Conservation (phyloP, 495 filamentous ascomycete genomes). For the Opeltia flavorubescens region DNA sequence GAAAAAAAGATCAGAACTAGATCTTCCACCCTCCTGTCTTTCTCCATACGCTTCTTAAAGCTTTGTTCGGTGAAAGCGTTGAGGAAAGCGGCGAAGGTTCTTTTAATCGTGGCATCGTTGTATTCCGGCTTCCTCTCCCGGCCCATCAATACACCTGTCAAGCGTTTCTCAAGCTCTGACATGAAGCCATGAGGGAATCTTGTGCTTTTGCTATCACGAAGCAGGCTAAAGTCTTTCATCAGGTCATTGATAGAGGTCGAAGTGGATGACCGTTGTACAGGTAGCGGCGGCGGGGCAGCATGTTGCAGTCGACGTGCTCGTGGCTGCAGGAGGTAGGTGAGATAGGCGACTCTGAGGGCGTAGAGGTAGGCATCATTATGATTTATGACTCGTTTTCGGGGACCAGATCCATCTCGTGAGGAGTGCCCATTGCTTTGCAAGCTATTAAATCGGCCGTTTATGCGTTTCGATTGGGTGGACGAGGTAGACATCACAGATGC, state of each 20-base stretch:
- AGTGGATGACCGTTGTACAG: constrained; percentile 52
- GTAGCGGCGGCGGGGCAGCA: constrained; percentile 47
- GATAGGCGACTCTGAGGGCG: constrained; percentile 81
- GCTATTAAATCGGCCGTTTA: constrained; percentile 42
- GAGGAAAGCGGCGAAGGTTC: constrained; percentile 67
- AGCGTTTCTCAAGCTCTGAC: constrained; percentile 50
- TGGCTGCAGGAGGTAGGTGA: constrained; percentile 85
- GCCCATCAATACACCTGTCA: constrained; percentile 51
- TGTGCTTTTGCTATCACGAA: constrained; percentile 62
- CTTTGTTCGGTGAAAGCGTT: constrained; percentile 59
- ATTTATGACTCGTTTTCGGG: constrained; percentile 34
- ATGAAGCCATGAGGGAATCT: constrained; percentile 71
- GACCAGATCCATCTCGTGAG: constrained; percentile 36
- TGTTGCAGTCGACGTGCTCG: constrained; percentile 76
- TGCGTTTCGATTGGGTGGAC: constrained; percentile 37
- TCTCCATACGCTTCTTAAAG: constrained; percentile 69
- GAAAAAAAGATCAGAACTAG: constrained; percentile 78
- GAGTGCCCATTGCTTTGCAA: constrained; percentile 38
- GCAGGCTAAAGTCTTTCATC: constrained; percentile 60
- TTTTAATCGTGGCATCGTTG: constrained; percentile 61
- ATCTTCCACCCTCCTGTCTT: constrained; percentile 87
- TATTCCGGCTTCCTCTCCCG: constrained; percentile 65
- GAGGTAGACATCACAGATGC: constrained; percentile 35
- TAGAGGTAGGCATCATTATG: constrained; percentile 73
- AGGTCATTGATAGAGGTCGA: constrained; percentile 57